A percentile compares a stretch with the other conserved stretches of the same genome.
Conservation (phyloP, 129 eudicot species). For the Saposhnikovia divaricata region DNA sequence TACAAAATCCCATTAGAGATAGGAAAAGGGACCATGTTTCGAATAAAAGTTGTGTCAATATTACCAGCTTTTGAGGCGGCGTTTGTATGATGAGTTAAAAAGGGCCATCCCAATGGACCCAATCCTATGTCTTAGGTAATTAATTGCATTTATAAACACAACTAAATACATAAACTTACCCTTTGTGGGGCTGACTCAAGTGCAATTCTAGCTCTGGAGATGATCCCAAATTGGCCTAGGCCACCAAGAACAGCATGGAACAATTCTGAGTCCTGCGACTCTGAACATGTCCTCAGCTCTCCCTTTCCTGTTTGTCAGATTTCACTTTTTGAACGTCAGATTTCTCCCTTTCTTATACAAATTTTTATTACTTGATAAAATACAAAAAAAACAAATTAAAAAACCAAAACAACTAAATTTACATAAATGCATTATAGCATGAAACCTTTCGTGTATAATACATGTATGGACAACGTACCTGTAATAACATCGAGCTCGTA, state of each 20-base stretch:
- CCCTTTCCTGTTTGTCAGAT: conserved; percentile 45
- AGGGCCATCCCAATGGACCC: conserved; percentile 13
- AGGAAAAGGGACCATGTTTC: conserved; percentile 2
- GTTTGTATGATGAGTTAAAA: conserved; percentile 16
- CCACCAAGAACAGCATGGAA: conserved; percentile 57
- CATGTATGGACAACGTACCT: conserved; percentile 16
- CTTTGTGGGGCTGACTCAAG: conserved; percentile 46
- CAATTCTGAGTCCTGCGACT: conserved; percentile 32
- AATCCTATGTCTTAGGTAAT: conserved; percentile 6
- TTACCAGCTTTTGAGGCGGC: conserved; percentile 27
- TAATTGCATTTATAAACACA: background rate
- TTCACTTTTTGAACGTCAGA: background rate
- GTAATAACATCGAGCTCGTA: conserved; percentile 50
- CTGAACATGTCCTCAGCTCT: conserved; percentile 39
- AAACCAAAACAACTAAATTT: too few relatives aligned
- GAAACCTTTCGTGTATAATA: background rate
- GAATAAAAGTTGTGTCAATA: background rate
- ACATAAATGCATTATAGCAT: background rate
- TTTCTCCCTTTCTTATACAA: background rate
- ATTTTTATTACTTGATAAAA: too few relatives aligned
- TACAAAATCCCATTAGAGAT: background rate
- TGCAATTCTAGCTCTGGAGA: conserved; percentile 44
- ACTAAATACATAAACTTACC: conserved; percentile 16
- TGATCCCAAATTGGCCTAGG: conserved; percentile 51
- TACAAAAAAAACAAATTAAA: too few relatives aligned